Percentiles rank a stretch among this genome's conserved stretches.
Conservation (phyloP, 1,139 yeast species). For the Nakaseomyces bracarensis region DNA sequence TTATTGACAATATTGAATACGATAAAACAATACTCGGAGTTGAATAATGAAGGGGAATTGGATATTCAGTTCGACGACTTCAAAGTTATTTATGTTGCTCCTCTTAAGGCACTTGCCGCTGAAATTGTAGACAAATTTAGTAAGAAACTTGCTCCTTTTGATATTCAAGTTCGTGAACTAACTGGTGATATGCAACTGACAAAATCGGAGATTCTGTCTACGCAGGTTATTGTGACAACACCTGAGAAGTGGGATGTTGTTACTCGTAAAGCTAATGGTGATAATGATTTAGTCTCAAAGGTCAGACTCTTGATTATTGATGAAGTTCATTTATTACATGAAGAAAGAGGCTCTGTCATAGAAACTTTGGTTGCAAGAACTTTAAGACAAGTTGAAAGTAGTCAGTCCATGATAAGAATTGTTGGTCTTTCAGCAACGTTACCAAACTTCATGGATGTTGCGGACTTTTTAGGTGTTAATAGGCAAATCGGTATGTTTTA, state of each 20-base stretch:
- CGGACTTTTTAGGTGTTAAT: constrained; percentile 89
- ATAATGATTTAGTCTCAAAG: constrained; percentile 74
- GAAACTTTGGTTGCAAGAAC: constrained; percentile 96
- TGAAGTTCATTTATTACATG: constrained; percentile 93
- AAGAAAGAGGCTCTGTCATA: constrained; percentile 96
- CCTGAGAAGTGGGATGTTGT: constrained; percentile 99
- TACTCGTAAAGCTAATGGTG: constrained; percentile 76
- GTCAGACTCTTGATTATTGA: constrained; percentile 83
- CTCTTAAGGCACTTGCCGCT: constrained; percentile 92
- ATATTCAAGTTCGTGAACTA: constrained; percentile 76
- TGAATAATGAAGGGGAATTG: constrained; percentile 44
- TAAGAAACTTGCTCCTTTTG: constrained; percentile 72
- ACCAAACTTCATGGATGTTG: constrained; percentile 90
- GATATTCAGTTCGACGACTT: constrained; percentile 74
- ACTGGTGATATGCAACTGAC: constrained; percentile 98
- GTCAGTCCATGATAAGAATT: constrained; percentile 89
- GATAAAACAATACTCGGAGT: constrained; percentile 49
- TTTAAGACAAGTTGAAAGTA: constrained; percentile 83
- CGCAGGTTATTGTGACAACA: constrained; percentile 91
- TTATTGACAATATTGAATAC: constrained; percentile 72
- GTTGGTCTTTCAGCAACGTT: constrained; percentile 96
- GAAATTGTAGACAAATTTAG: constrained; percentile 91
- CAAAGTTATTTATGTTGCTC: constrained; percentile 91
- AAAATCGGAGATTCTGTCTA: constrained; percentile 67
- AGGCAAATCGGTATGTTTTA: constrained; percentile 85